These are phyloP conservation scores for Geotrichum reessii DNA, from an alignment of 1,139 yeast species.

Conservation along the genomic window DNA sequence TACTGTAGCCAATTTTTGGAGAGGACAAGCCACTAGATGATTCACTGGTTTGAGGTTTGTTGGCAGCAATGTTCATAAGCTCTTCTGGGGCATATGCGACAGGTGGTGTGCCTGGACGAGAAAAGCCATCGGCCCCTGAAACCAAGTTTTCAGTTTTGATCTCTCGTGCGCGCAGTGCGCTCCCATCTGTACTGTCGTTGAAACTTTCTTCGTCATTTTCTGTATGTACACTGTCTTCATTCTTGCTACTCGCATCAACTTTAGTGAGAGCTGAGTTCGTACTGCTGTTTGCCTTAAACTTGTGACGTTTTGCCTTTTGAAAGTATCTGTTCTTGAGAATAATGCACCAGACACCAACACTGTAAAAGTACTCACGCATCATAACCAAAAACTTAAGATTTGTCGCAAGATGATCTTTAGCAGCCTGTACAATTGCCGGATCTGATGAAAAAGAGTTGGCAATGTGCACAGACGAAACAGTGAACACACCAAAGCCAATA, in stretches of 20 bases:
- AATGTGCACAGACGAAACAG: conserved; percentile 36
- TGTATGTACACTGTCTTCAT: too few species aligned
- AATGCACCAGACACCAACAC: conserved; percentile 37
- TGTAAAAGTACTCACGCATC: conserved; percentile 35
- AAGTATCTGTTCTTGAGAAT: conserved; percentile 34
- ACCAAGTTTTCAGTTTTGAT: neutral
- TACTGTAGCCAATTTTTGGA: neutral
- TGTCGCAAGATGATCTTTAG: conserved; percentile 34
- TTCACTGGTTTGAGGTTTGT: conserved; percentile 8
- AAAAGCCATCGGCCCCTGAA: conserved; percentile 21
- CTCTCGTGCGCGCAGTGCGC: neutral
- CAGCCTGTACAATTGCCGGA: conserved; percentile 29
- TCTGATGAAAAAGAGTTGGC: conserved; percentile 35
- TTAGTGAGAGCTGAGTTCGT: neutral
- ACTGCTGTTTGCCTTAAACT: conserved; percentile 11
- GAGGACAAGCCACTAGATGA: neutral
- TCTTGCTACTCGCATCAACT: neutral
- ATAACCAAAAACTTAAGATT: conserved; percentile 33
- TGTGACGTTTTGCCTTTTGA: conserved; percentile 20
- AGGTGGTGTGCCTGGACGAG: conserved; percentile 29
- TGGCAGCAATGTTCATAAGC: conserved; percentile 21
- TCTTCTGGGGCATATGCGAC: conserved; percentile 27
- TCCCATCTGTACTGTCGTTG: neutral
- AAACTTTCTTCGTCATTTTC: neutral
- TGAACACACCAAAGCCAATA: conserved; percentile 36